Evolutionary conservation across 2,329 filamentous ascomycete species (phyloP).

Genomic region (Talaromyces amestolkiae): DNA sequence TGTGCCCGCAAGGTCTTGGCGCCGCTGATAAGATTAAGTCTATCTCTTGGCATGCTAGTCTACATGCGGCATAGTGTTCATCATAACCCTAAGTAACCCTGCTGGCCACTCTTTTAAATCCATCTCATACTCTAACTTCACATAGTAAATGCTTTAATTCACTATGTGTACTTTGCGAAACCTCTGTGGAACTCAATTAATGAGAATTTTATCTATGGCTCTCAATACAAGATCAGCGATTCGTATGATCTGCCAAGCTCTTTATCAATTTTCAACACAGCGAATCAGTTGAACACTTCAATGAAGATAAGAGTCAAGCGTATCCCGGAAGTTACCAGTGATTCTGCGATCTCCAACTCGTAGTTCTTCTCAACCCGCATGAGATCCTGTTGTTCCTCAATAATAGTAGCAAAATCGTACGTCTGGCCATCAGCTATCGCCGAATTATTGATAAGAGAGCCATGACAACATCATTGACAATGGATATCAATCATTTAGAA

Average conservation of each 20-base stretch:
- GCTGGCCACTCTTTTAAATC: background rate
- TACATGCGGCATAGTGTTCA: background rate
- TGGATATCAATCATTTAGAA: background rate
- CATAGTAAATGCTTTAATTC: background rate
- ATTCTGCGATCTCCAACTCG: background rate
- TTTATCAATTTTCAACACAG: background rate
- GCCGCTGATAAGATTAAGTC: constrained; percentile 5
- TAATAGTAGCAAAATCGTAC: background rate
- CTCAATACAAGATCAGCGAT: background rate
- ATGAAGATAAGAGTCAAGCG: background rate
- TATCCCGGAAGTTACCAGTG: background rate
- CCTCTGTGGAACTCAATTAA: background rate
- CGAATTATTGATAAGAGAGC: background rate
- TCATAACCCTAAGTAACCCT: background rate
- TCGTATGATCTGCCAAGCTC: background rate
- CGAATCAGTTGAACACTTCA: background rate
- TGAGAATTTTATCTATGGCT: background rate
- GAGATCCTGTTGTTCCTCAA: background rate
- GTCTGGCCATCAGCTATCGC: background rate
- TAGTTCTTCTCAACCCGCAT: background rate
- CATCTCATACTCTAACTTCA: background rate
- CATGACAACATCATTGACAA: background rate
- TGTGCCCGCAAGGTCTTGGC: constrained; percentile 19
- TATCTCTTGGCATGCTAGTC: background rate
- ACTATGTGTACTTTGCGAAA: background rate